Evolutionary conservation across 139 green algal species (phyloP).

Genomic region (Closterium sp.): DNA sequence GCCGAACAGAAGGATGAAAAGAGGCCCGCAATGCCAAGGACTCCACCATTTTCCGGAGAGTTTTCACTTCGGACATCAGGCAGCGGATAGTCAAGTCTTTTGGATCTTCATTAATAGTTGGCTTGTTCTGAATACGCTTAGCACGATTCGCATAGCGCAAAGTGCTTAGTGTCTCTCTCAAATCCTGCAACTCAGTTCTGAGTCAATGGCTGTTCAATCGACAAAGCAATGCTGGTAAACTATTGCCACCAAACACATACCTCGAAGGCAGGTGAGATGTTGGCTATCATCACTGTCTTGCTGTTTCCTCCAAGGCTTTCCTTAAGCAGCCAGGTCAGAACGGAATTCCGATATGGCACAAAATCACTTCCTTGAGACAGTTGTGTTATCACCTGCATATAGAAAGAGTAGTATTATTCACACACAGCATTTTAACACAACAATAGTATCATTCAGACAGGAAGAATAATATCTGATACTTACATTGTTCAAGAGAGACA

Average conservation of each 20-base stretch:
- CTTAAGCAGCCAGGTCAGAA: constrained; percentile 34
- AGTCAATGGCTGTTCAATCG: background rate
- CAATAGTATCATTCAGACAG: no score
- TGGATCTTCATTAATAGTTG: constrained; percentile 85
- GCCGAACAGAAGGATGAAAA: background rate
- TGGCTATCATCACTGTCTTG: constrained; percentile 47
- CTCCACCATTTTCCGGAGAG: background rate
- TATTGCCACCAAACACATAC: constrained; percentile 6
- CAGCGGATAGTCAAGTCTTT: constrained; percentile 11
- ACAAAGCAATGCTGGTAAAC: constrained; percentile 36
- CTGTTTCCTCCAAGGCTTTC: constrained; percentile 34
- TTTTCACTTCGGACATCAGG: constrained; percentile 1
- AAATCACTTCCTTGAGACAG: constrained; percentile 1
- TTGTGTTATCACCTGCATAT: constrained; percentile 9
- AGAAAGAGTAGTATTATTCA: background rate
- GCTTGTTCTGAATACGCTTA: constrained; percentile 88
- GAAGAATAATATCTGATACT: background rate
- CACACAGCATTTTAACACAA: no score
- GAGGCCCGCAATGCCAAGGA: background rate
- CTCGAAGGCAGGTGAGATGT: constrained; percentile 10
- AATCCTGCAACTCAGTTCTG: background rate
- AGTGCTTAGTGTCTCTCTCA: background rate
- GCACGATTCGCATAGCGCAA: constrained; percentile 57
- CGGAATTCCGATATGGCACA: constrained; percentile 12
- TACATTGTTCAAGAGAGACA: constrained; percentile 26